These are phyloP conservation scores for Fragaria nilgerrensis DNA, from an alignment of 306 rosid genomes.

Conservation along the genomic window DNA sequence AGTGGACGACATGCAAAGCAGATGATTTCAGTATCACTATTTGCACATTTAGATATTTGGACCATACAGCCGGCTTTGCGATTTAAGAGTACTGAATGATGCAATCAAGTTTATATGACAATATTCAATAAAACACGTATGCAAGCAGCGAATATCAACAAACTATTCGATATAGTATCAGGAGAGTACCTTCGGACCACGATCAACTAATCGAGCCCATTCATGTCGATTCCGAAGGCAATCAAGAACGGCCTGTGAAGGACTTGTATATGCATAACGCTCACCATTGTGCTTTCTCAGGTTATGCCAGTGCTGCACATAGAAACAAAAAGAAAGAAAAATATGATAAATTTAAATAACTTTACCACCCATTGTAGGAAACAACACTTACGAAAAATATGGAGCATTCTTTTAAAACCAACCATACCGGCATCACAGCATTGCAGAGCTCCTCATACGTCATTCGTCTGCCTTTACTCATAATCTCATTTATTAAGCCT, in stretches of 20 bases:
- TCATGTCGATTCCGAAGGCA: slow-evolving; percentile 89
- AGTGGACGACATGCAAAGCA: not conserved
- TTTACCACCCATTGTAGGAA: slow-evolving; percentile 2
- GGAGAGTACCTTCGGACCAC: slow-evolving; percentile 87
- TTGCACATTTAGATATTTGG: not conserved
- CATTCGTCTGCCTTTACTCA: slow-evolving; percentile 94
- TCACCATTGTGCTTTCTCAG: slow-evolving; percentile 98
- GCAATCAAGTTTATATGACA: not conserved
- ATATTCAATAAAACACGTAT: not conserved
- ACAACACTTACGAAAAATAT: slow-evolving; percentile 15
- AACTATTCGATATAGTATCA: slow-evolving; percentile 6
- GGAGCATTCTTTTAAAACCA: slow-evolving; percentile 3
- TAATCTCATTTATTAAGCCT: slow-evolving; percentile 93
- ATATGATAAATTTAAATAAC: not conserved
- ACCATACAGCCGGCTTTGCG: not conserved
- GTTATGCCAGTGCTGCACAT: slow-evolving; percentile 88
- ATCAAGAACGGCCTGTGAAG: slow-evolving; percentile 97
- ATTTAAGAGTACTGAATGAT: not conserved
- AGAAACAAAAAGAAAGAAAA: slow-evolving; percentile 13
- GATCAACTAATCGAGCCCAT: slow-evolving; percentile 97
- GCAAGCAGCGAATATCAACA: not conserved
- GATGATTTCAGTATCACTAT: not conserved
- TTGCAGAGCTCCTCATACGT: slow-evolving; percentile 88
- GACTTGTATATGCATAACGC: slow-evolving; percentile 96
- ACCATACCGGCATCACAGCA: slow-evolving; percentile 87